phyloP scores from a whole-genome alignment of 208 protist species.

The Trypanosomatidae sp. region DNA sequence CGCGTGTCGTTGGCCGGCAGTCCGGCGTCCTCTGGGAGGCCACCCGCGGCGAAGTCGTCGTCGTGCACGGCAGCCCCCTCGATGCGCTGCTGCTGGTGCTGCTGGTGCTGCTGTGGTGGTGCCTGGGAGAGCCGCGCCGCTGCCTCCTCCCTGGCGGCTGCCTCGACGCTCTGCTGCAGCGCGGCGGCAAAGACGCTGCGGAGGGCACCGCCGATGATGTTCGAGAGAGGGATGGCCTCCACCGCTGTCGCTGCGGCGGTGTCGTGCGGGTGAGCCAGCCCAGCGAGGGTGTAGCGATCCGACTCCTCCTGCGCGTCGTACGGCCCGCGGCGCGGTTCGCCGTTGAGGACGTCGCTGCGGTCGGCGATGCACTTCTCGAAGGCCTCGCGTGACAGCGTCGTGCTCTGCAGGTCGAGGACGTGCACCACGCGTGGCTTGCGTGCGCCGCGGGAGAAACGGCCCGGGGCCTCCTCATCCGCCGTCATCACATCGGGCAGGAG shows the following conservation, averaged over 20 bases:
- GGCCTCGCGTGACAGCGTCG: conserved; percentile 68
- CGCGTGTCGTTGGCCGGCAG: no score
- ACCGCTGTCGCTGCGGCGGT: no score
- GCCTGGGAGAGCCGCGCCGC: conserved; percentile 11
- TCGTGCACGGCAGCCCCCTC: conserved; percentile 4
- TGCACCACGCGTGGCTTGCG: conserved; percentile 39
- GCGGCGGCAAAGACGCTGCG: conserved; percentile 34
- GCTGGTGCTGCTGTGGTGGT: no score
- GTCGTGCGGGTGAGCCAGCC: no score
- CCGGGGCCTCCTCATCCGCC: conserved; percentile 13
- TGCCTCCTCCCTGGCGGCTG: conserved; percentile 30
- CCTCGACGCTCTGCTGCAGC: conserved; percentile 32
- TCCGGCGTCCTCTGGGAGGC: conserved; percentile 7
- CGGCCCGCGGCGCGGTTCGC: conserved; percentile 62
- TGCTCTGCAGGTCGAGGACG: conserved; percentile 63
- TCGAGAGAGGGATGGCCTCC: no score
- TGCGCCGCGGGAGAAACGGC: no score
- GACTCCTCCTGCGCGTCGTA: conserved; percentile 56
- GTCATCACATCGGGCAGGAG: conserved; percentile 30
- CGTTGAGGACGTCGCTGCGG: conserved; percentile 61
- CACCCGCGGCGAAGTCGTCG: conserved; percentile 7
- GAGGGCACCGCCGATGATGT: conserved; percentile 37
- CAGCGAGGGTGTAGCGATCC: conserved; percentile 58
- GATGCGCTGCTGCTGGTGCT: no score
- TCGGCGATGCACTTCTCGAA: conserved; percentile 69